Evolutionary conservation across 179 eudicot species (phyloP), one percentile per base, ranked within the genome.

Genomic region (Beta corolliflora): DNA sequence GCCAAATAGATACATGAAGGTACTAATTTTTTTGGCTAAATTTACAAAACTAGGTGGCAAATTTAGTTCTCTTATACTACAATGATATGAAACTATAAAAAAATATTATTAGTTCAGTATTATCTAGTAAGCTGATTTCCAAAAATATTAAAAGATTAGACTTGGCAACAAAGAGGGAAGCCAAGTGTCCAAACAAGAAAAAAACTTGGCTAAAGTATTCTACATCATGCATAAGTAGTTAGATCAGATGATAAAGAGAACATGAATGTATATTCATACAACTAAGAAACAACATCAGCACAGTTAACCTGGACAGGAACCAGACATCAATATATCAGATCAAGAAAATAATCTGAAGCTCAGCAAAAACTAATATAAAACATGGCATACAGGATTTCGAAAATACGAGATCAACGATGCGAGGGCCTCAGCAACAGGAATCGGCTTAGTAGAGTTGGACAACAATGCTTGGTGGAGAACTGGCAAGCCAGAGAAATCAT

Each of bases 331-430:
- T 4, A 12, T 16, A 71, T 21, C 19, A 50, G 19, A 7, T n/a
- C 21, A 3, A 3, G n/a, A 50, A 6, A 21, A 72, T 72, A 52
- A 9, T 21, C 16, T 52, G 75, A 54, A 73, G 19, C 61, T 48
- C 9, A 48, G 0, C 9, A 9, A 9, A 48, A 7, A 48, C 52
- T 6, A 48, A 48, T 48, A 9, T 5, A 19, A 6, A 21, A 25
- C 52, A 21, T 46, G 21, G 75, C 97, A 69, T 97, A 97, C 99
- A 86, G 94, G 93, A 84, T 84, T 80, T 55, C 91, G 97, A 77
- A 81, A 89, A 88, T 76, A 97, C 54, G 98, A 92, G 77, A 90
- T 82, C 86, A 93, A 86, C 25, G 99, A 97, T 56, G 89, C 84
- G 88, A 92, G 83, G 25, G 98, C 97, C 68, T 86, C 84, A 84